Evolutionary conservation across 306 rosid genomes (phyloP), one percentile per base, ranked within the genome.

Genomic region (Dalbergia cultrata): DNA sequence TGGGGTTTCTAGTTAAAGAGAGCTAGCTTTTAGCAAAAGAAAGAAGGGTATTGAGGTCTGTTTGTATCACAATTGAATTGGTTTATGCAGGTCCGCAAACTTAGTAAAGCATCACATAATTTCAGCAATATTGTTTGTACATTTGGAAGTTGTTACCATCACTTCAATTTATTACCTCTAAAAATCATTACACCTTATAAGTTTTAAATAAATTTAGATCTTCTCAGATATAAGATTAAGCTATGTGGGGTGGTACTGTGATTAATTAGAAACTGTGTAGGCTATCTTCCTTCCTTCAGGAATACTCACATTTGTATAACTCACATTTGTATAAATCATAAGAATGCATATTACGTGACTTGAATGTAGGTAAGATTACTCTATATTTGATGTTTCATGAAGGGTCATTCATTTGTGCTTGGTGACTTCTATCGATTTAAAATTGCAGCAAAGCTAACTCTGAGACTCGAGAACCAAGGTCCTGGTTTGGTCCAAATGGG

Each of bases 401-500:
- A 60, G 61, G 56, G 17, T 4, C 18, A 5, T 67, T 74, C n/a
- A 13, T 18, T 12, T 67, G 39, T 41, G 54, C 31, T 39, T 52
- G 44, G 26, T 67, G 53, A 34, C 37, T 52, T 65, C 26, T 26
- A n/a, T 73, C 19, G 34, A 77, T 52, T 75, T 10, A 10, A 62
- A 21, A 31, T 81, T 84, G 69, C 87, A 92, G 97, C 87, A 84
- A 88, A 86, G 88, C 44, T 54, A 61, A 19, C 75, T 75, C 93
- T 22, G 85, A 80, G 49, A 26, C 78, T 11, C 84, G 86, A 37
- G 89, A 90, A 65, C 90, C 90, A 31, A 86, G 90, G 80, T 91
- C 97, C 4, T 95, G 99, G 97, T 85, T 93, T 79, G 99, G 97
- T 75, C 97, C 97, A 74, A 93, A 70, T 68, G 99, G 97, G 53